phyloP scores from a whole-genome alignment of 2,329 filamentous ascomycete species.

The Aureobasidium sp. region DNA sequence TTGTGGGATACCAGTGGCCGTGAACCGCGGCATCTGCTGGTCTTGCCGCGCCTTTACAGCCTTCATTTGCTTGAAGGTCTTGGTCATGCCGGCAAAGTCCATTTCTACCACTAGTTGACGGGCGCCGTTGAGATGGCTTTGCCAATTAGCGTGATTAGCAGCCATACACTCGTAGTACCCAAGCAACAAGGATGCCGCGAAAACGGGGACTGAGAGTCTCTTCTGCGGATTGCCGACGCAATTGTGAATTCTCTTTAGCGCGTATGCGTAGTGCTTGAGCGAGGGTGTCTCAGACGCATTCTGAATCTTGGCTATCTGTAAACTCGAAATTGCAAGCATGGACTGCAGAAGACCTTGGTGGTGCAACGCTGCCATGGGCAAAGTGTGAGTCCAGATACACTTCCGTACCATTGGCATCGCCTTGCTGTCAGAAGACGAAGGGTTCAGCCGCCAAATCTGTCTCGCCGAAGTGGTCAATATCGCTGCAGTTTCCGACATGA shows the following conservation, averaged over 20 bases:
- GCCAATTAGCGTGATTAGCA: conserved; percentile 93
- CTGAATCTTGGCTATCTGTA: conserved; percentile 83
- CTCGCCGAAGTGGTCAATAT: conserved; percentile 83
- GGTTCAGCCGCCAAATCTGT: conserved; percentile 39
- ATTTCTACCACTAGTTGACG: conserved; percentile 77
- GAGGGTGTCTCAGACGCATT: conserved; percentile 68
- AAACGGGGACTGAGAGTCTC: conserved; percentile 67
- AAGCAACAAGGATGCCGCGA: conserved; percentile 81
- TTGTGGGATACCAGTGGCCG: conserved; percentile 2
- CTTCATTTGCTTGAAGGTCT: conserved; percentile 61
- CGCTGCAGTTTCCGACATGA: conserved; percentile 80
- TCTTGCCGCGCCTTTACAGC: conserved; percentile 34
- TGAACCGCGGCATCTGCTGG: not conserved
- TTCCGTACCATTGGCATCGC: conserved; percentile 31
- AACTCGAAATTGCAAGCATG: conserved; percentile 76
- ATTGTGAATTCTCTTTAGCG: conserved; percentile 68
- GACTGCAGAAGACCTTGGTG: conserved; percentile 85
- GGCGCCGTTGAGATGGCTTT: conserved; percentile 80
- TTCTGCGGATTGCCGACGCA: conserved; percentile 63
- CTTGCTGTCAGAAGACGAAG: not conserved
- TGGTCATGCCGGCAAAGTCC: conserved; percentile 66
- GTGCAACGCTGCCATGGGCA: conserved; percentile 75
- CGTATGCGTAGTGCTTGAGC: conserved; percentile 85
- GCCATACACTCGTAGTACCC: conserved; percentile 93
- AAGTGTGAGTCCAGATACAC: conserved; percentile 61